Percentiles rank a stretch among this genome's conserved stretches.
These are phyloP conservation scores for Sclerotiophoma versabilis DNA, from an alignment of 2,329 filamentous ascomycete genomes.

Conservation along the genomic window DNA sequence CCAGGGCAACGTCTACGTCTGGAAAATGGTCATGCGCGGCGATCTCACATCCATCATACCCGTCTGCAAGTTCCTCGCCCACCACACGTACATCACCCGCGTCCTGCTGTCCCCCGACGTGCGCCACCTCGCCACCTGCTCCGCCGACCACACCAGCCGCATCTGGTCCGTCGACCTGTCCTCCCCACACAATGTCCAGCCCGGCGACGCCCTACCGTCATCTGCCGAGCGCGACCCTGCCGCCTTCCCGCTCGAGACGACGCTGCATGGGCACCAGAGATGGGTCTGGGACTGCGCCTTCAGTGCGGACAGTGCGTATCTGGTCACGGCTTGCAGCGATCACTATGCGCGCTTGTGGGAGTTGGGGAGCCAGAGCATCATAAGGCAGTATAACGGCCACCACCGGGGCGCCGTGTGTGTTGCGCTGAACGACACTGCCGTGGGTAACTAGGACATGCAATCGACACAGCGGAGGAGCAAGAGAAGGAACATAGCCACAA, in stretches of 20 bases:
- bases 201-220: constrained; percentile 40
- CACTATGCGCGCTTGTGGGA: constrained; percentile 95
- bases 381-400: constrained; percentile 93
- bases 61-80: constrained; percentile 86
- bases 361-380: constrained; percentile 83
- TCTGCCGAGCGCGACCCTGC: constrained; percentile 54
- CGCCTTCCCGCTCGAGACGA: constrained; percentile 82
- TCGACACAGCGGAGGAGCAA: background rate
- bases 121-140: constrained; percentile 92
- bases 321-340: constrained; percentile 92
- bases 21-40: constrained; percentile 85
- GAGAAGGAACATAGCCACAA: background rate
- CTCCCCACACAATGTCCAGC: constrained; percentile 45
- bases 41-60: constrained; percentile 86
- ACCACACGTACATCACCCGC: constrained; percentile 91
- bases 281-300: constrained; percentile 99
- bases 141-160: constrained; percentile 90
- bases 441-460: constrained; percentile 38
- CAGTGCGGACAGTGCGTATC: constrained; percentile 88
- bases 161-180: constrained; percentile 86
- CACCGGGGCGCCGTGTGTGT: constrained; percentile 92
- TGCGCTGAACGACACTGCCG: constrained; percentile 76
- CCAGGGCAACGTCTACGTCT: constrained; percentile 95
- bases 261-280: constrained; percentile 86
- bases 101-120: constrained; percentile 92